phyloP scores from a whole-genome alignment of 2,329 filamentous ascomycete genomes.

The Paradendryphiella salina region DNA sequence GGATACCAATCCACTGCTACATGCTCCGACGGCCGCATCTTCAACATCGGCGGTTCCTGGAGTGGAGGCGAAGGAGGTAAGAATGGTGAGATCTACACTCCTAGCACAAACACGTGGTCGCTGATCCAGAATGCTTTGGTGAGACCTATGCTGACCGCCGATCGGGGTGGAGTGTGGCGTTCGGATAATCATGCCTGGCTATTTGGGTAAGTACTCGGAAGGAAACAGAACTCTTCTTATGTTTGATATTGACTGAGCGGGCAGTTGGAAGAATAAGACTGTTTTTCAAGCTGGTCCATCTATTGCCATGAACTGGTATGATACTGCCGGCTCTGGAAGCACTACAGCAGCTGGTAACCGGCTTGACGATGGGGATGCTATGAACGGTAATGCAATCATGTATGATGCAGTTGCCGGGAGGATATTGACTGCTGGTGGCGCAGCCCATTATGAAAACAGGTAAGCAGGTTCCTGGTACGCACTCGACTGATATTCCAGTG shows the following conservation, averaged over 20 bases:
- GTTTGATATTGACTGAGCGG: neutral
- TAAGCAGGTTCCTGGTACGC: neutral
- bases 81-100: slow-evolving; percentile 57
- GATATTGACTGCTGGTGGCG: slow-evolving; percentile 59
- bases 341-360: slow-evolving; percentile 51
- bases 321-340: slow-evolving; percentile 50
- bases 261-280: slow-evolving; percentile 50
- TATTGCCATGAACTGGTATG: slow-evolving; percentile 62
- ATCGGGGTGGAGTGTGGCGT: slow-evolving; percentile 51
- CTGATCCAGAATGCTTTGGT: slow-evolving; percentile 51
- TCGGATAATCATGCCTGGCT: slow-evolving; percentile 61
- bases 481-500: no score
- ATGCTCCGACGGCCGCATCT: slow-evolving; percentile 58
- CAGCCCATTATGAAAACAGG: slow-evolving; percentile 47
- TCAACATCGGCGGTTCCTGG: slow-evolving; percentile 63
- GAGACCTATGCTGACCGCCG: slow-evolving; percentile 56
- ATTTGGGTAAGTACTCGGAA: slow-evolving; percentile 43
- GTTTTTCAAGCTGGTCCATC: slow-evolving; percentile 62
- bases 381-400: slow-evolving; percentile 62
- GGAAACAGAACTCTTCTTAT: no score
- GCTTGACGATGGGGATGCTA: slow-evolving; percentile 53
- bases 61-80: slow-evolving; percentile 56
- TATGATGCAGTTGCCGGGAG: slow-evolving; percentile 59
- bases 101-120: slow-evolving; percentile 53
- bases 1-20: slow-evolving; percentile 61